Base-by-base conservation (phyloP, 2,329 filamentous ascomycete genomes). In the Teratosphaeriaceae sp. region DNA sequence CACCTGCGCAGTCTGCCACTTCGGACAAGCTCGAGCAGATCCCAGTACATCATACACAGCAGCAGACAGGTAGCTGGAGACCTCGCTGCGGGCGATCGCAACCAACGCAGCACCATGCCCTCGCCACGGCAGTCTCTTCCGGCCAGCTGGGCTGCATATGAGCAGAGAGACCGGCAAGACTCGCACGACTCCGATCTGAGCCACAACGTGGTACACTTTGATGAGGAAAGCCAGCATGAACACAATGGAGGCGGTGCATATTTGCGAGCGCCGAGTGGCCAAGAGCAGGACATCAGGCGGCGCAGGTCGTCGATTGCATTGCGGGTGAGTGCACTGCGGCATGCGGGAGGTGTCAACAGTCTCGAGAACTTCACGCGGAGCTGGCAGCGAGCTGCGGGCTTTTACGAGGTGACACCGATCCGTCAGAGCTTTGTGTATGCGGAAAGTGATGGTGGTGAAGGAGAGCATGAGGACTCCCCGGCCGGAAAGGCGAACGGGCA, bases 291-390 rank as follows among this genome's bases (percentile, higher is more conserved):
- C n/a, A 42, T 71, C 38, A 58, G 67, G 22, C 49, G 60, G 26
- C 58, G 68, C 41, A 58, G 67, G 57, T 74, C 71, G 19, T 73
- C 70, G 6, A 65, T 73, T 54, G 67, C 68, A 7, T 66, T 74
- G 58, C 72, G 75, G 38, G 61, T 78, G 42, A 65, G 68, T 36
- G 66, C 71, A 5, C 48, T 71, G 16, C 56, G 85, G 52, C 82
- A 94, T 47, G 82, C 86, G 37, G 92, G 90, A 51, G 90, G 90
- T 39, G 84, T 89, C 48, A 97, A 97, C 38, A 31, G 19, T 23
- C 8, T 97, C 56, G 84, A 92, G 59, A 94, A 89, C 58, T 97
- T 97, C 62, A 86, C 89, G 34, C 79, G 85, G 47, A 94, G 87
- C 55, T 95, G 88, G 85, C 87, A 90, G 65, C 82, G 90, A 62